Percentiles rank a stretch among this genome's conserved stretches.
Conservation (phyloP, 441 rosid species). For the Macaranga tanarius region DNA sequence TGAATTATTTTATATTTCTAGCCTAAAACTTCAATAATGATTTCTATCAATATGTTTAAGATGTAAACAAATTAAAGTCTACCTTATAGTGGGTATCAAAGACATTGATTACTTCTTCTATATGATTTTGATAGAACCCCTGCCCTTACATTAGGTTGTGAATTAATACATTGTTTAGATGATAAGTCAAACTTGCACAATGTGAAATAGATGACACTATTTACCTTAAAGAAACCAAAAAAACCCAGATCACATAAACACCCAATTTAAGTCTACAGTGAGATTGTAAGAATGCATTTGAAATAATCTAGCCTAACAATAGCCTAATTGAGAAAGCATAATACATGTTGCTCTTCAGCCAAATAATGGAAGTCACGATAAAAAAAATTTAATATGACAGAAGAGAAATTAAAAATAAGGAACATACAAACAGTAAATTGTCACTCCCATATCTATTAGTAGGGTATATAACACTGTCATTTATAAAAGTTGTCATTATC, state of each 20-base stretch:
- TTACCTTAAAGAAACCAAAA: conserved; percentile 78
- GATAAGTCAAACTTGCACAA: not conserved
- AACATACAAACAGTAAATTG: not conserved
- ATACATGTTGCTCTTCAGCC: not conserved
- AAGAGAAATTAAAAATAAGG: not conserved
- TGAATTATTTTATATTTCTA: not conserved
- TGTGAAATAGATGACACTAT: not conserved
- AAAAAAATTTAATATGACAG: too few species aligned
- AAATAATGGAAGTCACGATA: not conserved
- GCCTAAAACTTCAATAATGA: not conserved
- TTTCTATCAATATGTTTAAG: not conserved
- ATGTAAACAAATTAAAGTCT: not conserved
- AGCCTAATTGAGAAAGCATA: not conserved
- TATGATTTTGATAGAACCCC: conserved; percentile 84
- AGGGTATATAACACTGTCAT: conserved; percentile 89
- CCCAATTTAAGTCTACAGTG: not conserved
- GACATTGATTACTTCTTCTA: conserved; percentile 86
- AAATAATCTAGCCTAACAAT: not conserved
- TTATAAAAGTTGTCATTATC: conserved; percentile 95
- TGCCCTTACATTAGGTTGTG: conserved; percentile 54
- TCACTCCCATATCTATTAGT: conserved; percentile 70
- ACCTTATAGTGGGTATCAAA: conserved; percentile 89
- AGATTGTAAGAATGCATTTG: not conserved
- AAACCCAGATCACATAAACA: too few species aligned
- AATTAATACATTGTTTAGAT: conserved; percentile 16